Evolutionary conservation across 2,329 filamentous ascomycete genomes (phyloP).

Genomic region (Chaetomium globosum): DNA sequence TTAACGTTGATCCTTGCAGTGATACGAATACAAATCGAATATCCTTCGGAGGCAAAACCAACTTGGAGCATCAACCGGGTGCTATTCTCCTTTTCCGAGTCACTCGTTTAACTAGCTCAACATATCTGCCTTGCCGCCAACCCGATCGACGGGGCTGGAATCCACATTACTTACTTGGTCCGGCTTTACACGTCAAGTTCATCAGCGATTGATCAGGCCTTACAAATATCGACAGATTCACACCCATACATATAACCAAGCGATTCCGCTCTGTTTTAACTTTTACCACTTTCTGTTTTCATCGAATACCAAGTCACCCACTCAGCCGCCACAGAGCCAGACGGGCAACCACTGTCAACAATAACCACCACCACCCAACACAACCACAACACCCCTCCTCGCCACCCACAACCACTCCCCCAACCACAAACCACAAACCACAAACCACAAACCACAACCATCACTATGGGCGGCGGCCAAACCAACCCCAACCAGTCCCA

Average conservation of each 20-base stretch:
- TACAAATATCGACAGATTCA: slow-evolving; percentile 10
- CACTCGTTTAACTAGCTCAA: background rate
- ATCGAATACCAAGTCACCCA: background rate
- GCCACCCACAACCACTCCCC: background rate
- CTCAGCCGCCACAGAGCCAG: background rate
- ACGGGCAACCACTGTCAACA: background rate
- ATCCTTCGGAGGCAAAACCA: background rate
- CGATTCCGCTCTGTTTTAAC: background rate
- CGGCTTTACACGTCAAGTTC: background rate
- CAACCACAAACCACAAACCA: background rate
- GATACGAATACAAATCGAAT: background rate
- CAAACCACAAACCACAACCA: background rate
- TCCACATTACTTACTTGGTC: background rate
- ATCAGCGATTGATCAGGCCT: slow-evolving; percentile 21
- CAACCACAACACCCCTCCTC: background rate
- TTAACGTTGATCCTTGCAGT: slow-evolving; percentile 1
- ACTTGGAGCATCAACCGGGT: slow-evolving; percentile 1
- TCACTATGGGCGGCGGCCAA: background rate
- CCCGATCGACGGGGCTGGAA: background rate
- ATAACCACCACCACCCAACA: background rate
- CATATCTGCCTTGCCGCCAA: background rate
- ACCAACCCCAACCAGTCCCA: background rate
- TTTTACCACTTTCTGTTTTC: background rate
- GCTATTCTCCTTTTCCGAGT: slow-evolving; percentile 6
- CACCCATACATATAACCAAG: background rate